A percentile compares a stretch with the other conserved stretches of the same genome.
Evolutionary conservation across 345 rosid genomes (phyloP).

Genomic region (Draba incana): DNA sequence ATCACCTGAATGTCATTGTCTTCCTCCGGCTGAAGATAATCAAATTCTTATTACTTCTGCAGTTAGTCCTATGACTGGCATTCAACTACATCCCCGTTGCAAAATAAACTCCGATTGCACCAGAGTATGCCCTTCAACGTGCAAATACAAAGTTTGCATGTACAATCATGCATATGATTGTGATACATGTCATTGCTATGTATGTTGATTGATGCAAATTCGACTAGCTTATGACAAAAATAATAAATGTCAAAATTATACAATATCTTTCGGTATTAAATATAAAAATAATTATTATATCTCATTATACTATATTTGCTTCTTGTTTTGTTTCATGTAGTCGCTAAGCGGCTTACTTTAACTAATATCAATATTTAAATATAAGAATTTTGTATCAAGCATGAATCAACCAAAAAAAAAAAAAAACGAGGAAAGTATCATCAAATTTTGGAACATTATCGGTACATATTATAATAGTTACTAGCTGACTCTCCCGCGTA

Average conservation of each 20-base stretch:
- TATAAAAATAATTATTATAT: too few relatives aligned
- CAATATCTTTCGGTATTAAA: too few relatives aligned
- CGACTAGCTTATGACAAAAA: not conserved
- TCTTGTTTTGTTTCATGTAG: too few relatives aligned
- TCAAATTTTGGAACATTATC: too few relatives aligned
- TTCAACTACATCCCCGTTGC: not conserved
- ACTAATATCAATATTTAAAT: too few relatives aligned
- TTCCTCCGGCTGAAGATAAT: not conserved
- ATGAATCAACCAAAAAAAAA: too few relatives aligned
- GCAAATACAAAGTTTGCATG: slow-evolving; percentile 25
- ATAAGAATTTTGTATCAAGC: too few relatives aligned
- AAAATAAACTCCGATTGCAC: not conserved
- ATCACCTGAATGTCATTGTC: not conserved
- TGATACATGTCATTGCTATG: not conserved
- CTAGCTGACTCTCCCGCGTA: too few relatives aligned
- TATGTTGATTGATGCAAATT: slow-evolving; percentile 16
- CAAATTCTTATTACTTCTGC: not conserved
- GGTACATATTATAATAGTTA: too few relatives aligned
- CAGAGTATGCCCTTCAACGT: slow-evolving; percentile 11
- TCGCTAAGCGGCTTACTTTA: too few relatives aligned
- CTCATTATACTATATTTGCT: too few relatives aligned
- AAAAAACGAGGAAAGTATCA: too few relatives aligned
- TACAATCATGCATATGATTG: not conserved
- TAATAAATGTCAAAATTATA: not conserved
- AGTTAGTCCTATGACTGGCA: not conserved